Evolutionary conservation across 345 rosid genomes (phyloP), one percentile per base, ranked within the genome.

Genomic region (Carallia brachiata): DNA sequence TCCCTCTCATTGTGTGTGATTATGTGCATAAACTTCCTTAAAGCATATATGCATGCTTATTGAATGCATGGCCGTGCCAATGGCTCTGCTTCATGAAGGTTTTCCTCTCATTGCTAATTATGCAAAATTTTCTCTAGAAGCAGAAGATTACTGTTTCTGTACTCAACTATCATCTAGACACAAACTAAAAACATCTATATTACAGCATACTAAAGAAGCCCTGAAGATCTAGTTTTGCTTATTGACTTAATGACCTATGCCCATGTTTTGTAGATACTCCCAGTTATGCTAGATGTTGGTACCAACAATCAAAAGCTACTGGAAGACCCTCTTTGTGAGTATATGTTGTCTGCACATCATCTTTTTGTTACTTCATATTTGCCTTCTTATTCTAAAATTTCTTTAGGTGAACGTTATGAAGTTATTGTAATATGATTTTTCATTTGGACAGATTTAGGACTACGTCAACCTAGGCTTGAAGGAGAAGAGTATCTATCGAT

Each of bases 271-370:
- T 82, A 95, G 99, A 83, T 92, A 74, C 90, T 95, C 66, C 99
- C 99, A 2, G 81, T 95, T 71, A 95, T 95, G 97, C 76, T 95
- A 52, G 99, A 95, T 73, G 97, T 95, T 63, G 99, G 97, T 4
- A 95, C 97, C 16, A 95, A 90, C 84, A 95, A 95, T 78, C 87
- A 90, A 73, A 92, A 80, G 81, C 89, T 95, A 63, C 92, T 92
- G 34, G 86, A 90, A 78, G 90, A 95, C 68, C 91, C 72, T 52
- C 97, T 90, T 39, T 95, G 99, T 95, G 82, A 86, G 97, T 81
- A 66, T 53, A 78, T 48, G 31, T 55, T 27, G 60, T 56, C 31
- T 67, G 36, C 55, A 58, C 67, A 23, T 32, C 54, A 10, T 28
- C 61, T 28, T 65, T 53, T 67, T 7, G 18, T 67, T 74, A 7